Evolutionary conservation across 129 eudicot species (phyloP), one percentile per base, ranked within the genome.

Genomic region (Calendula officinalis): DNA sequence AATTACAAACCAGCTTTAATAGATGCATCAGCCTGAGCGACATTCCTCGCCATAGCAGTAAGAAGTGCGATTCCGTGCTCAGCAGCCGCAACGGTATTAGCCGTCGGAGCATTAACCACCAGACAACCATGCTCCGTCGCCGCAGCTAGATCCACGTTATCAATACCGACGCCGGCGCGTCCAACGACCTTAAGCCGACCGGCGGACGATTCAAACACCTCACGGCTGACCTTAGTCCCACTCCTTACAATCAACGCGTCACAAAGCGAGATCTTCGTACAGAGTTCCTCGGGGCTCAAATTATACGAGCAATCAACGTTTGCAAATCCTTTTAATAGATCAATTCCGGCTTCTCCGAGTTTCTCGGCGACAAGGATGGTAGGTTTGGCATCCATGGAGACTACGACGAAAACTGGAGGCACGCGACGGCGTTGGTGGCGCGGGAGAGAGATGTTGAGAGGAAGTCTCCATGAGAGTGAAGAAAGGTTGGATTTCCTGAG

Each of bases 121-220:
- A 91, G 56, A 55, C 97, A 91, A 0, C 97, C 97, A 51, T 91
- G 98, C 70, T 91, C 98, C 3, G 98, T 91, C 54, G 98, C 96
- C 30, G 98, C 98, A 12, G 84, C 86, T 73, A 91, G 85, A 85
- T 91, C 98, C 70, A 91, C 98, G 67, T 91, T 91, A 56, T 91
- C 96, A 17, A 91, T 91, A 53, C 96, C 98, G 4, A 91, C 96
- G 15, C 98, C 98, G 6, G 98, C 98, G 1, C 96, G 77, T 36
- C 98, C 98, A 46, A 91, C 96, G 1, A 91, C 98, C 73, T 84
- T 91, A 13, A 91, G 77, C 77, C 96, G 49, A 5, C 98, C 98
- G 12, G 63, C 86, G 10, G 94, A 87, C 13, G 90, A 78, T 68
- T 91, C 98, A 41, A 91, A 91, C 72, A 87, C 94, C 79, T 87